Base-by-base conservation (phyloP, 345 rosid genomes). In the Euphorbia pulcherrima region DNA sequence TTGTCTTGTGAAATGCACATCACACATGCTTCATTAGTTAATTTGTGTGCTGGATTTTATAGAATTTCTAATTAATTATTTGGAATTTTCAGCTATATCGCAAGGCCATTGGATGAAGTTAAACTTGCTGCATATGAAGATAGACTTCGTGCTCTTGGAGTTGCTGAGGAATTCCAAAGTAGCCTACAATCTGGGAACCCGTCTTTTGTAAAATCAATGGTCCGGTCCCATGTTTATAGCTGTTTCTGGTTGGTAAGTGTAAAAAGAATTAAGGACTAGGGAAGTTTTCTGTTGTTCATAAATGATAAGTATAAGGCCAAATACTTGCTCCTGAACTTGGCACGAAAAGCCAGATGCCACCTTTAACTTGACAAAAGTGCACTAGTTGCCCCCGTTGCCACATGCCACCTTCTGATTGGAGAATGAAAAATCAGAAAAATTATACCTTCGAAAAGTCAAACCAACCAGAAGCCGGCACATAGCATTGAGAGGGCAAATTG, bases 221-320 rank as follows among this genome's bases (percentile, higher is more conserved):
- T 85, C 59, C 80, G 88, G 67, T 87, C 92, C 58, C 92, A 87
- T 70, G 92, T 87, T 83, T 85, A 82, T 59, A 83, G 88, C 67
- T 85, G 88, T 60, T 87, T 83, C 62, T 85, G 92, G 92, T 74
- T 87, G 88, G 92, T 87, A 78, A 72, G 85, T 77, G 85, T 77
- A 9, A 8, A 30, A 0, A 26, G 1, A 55, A 33, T 33, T 33
- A 33, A 47, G 37, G 62, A 53, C 23, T 9, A 8, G 53, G 11
- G 65, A 28, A 2, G 55, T 21, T 33, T 7, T 33, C 37, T 33
- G 12, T 58, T 12, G 51, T 57, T 64, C 14, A 64, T 8, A n/a
- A 27, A 18, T 41, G 66, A 46, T 46, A n/a, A n/a, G n/a, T n/a
- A n/a, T n/a, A n/a, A n/a, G n/a, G n/a, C n/a, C n/a, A n/a, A n/a